Evolutionary conservation across 2,329 filamentous ascomycete genomes (phyloP), one percentile per base, ranked within the genome.

Genomic region (Rhexocercosporidium sp.): DNA sequence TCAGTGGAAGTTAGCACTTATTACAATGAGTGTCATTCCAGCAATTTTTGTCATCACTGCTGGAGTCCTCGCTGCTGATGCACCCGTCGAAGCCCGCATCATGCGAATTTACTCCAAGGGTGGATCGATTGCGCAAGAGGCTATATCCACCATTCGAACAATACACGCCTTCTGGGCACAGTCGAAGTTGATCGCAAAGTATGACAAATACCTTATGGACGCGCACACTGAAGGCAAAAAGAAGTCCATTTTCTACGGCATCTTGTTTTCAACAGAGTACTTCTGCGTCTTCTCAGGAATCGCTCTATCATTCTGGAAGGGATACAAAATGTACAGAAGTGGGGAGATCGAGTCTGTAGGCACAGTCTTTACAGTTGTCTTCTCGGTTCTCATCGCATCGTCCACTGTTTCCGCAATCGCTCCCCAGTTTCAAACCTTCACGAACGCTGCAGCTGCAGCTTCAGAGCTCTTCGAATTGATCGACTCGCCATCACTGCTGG

Each of bases 291-390:
- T 82, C 68, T 75, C 80, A 3, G 82, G 82, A 4, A 84, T 83
- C 67, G 82, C 78, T 0, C 75, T 86, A 3, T 82, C 82, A 0
- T 86, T 86, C 66, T 86, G 84, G 83, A 81, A 85, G 66, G 84
- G 84, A 0, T 79, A 85, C 68, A 75, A 77, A 51, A 82, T 85
- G 79, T 82, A 81, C 51, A 71, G 78, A 3, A 73, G 72, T 0
- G 83, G 82, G 0, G 82, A 85, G 69, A 82, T 85, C 27, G 54
- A 72, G 0, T 71, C 81, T n/a, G 76, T 81, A 0, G 83, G 84
- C 2, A 80, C 79, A 1, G 80, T 85, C 11, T 80, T 85, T 31
- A 84, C 82, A 79, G 83, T 85, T 64, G 79, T 84, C 44, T 81
- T 85, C 66, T 80, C 82, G 1, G 78, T 85, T 8, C 75, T 84